Conservation (phyloP, 2,329 filamentous ascomycete genomes). For the Neopestalotiopsis rosae region DNA sequence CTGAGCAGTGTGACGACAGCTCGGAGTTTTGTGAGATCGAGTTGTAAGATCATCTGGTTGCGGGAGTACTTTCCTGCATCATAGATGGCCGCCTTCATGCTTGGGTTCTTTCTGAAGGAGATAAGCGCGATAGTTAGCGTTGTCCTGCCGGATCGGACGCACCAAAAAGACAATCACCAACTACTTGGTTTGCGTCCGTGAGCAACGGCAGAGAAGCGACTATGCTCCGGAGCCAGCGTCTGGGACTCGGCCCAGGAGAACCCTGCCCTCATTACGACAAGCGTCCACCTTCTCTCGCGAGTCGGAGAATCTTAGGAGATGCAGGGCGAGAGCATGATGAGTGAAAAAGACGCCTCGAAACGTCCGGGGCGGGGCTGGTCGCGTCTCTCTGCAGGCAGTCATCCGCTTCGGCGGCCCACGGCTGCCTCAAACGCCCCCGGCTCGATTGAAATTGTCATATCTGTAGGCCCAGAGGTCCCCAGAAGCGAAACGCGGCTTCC, state of each 20-base stretch:
- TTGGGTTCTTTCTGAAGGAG: slow-evolving; percentile 55
- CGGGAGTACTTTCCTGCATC: slow-evolving; percentile 6
- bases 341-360: slow-evolving; percentile 26
- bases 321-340: slow-evolving; percentile 34
- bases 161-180: slow-evolving; percentile 18
- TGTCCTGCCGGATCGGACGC: slow-evolving; percentile 36
- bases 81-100: slow-evolving; percentile 33
- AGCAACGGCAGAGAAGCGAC: slow-evolving; percentile 45
- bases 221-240: slow-evolving; percentile 64
- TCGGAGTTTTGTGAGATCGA: slow-evolving; percentile 15
- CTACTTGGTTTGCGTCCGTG: slow-evolving; percentile 22
- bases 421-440: slow-evolving; percentile 43
- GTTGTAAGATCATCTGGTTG: slow-evolving; percentile 18
- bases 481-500: background rate
- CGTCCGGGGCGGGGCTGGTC: slow-evolving; percentile 53
- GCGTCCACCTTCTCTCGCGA: slow-evolving; percentile 32
- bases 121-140: slow-evolving; percentile 63
- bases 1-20: slow-evolving; percentile 5
- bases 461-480: slow-evolving; percentile 19
- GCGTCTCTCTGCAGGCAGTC: slow-evolving; percentile 49
- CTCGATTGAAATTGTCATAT: slow-evolving; percentile 35
- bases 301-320: slow-evolving; percentile 30
- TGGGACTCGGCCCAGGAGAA: slow-evolving; percentile 61
- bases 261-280: slow-evolving; percentile 34
- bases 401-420: slow-evolving; percentile 24